Evolutionary conservation across 2,329 filamentous ascomycete species (phyloP).

Genomic region (Aspergillus glaucus): DNA sequence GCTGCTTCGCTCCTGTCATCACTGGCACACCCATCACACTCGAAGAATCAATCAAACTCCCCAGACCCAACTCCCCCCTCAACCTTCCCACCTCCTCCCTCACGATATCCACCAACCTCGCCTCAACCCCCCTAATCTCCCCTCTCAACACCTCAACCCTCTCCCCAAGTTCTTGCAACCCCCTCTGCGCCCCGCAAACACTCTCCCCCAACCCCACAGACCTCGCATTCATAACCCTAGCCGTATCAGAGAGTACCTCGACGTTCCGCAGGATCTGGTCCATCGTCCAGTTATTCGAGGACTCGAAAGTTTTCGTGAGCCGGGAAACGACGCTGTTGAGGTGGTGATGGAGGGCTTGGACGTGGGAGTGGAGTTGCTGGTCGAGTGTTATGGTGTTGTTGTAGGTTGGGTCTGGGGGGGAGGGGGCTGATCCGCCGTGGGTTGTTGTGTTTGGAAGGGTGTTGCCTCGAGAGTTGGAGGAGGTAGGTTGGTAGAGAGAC

Average conservation of each 20-base stretch:
- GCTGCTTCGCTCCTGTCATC: not conserved
- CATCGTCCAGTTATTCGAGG: slow-evolving; percentile 14
- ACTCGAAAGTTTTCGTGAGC: slow-evolving; percentile 11
- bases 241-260: slow-evolving; percentile 11
- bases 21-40: not conserved
- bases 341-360: slow-evolving; percentile 17
- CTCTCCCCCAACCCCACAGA: slow-evolving; percentile 10
- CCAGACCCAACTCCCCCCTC: slow-evolving; percentile 6
- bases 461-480: not conserved
- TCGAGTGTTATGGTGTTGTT: slow-evolving; percentile 17
- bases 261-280: slow-evolving; percentile 17
- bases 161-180: not conserved
- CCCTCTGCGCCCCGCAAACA: slow-evolving; percentile 7
- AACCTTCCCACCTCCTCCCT: slow-evolving; percentile 5
- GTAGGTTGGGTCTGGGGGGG: slow-evolving; percentile 17
- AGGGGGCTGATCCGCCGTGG: slow-evolving; percentile 18
- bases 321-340: slow-evolving; percentile 9
- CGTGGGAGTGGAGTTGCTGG: slow-evolving; percentile 14
- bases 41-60: too few species aligned
- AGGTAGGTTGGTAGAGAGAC: not conserved
- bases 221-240: slow-evolving; percentile 9
- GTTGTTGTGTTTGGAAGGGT: slow-evolving; percentile 1
- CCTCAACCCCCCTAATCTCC: slow-evolving; percentile 8
- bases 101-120: slow-evolving; percentile 3
- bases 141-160: not conserved